phyloP scores from a whole-genome alignment of 2,329 filamentous ascomycete species.

The Fusarium metavorans region DNA sequence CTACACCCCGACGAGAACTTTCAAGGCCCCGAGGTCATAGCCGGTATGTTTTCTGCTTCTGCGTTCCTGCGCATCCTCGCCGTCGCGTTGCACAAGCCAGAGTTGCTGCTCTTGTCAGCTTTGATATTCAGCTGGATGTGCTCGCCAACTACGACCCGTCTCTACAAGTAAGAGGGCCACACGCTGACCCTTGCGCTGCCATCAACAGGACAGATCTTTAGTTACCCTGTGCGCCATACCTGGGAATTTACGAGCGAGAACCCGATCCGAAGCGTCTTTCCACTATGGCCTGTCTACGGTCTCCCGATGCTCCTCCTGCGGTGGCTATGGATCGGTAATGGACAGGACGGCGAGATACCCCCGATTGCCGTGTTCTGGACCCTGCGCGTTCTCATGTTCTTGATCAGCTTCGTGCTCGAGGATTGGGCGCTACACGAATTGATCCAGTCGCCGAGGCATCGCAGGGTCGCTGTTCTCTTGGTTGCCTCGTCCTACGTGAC shows the following conservation, averaged over 20 bases:
- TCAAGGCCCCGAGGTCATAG: conserved; percentile 96
- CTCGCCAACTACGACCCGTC: neutral
- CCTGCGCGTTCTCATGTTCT: conserved; percentile 90
- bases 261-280: conserved; percentile 95
- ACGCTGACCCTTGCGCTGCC: conserved; percentile 20
- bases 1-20: conserved; percentile 99
- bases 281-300: conserved; percentile 95
- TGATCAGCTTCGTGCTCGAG: conserved; percentile 94
- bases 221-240: conserved; percentile 87
- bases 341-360: conserved; percentile 79
- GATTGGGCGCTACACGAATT: conserved; percentile 98
- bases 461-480: conserved; percentile 81
- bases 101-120: neutral
- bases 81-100: neutral
- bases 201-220: conserved; percentile 84
- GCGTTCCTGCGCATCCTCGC: neutral
- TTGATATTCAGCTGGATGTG: neutral
- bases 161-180: neutral
- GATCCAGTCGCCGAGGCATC: conserved; percentile 78
- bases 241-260: conserved; percentile 95
- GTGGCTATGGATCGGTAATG: conserved; percentile 92
- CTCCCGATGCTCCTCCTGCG: conserved; percentile 92
- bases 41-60: conserved; percentile 71
- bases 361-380: conserved; percentile 93
- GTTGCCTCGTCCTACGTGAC: conserved; percentile 98